Conservation (phyloP, 2,329 filamentous ascomycete genomes). For the Alternaria postmessia region DNA sequence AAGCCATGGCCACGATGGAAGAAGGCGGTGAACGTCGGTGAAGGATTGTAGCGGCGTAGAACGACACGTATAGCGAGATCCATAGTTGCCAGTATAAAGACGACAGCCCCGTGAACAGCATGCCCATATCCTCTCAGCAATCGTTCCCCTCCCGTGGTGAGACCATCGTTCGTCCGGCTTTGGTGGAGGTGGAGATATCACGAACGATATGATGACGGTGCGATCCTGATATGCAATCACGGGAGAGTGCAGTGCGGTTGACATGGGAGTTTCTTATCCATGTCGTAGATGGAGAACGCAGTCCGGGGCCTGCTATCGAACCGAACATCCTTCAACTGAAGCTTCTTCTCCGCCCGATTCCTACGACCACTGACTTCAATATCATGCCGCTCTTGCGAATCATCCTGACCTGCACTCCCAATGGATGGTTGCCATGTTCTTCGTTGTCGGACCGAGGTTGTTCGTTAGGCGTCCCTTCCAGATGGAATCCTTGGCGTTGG, state of each 20-base stretch:
- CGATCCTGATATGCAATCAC: constrained; percentile 26
- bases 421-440: not conserved
- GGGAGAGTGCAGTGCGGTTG: constrained; percentile 15
- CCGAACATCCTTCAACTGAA: constrained; percentile 13
- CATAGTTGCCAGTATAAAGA: not conserved
- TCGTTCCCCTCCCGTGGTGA: not conserved
- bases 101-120: not conserved
- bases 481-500: constrained; percentile 2
- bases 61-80: not conserved
- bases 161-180: not conserved
- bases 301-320: constrained; percentile 17
- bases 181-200: constrained; percentile 11
- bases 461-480: not conserved
- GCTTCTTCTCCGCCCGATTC: constrained; percentile 5
- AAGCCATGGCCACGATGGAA: not conserved
- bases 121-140: not conserved
- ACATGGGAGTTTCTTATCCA: constrained; percentile 21
- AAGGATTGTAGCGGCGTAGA: not conserved
- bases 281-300: constrained; percentile 16
- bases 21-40: constrained; percentile 4
- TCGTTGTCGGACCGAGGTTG: not conserved
- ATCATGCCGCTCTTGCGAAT: constrained; percentile 1
- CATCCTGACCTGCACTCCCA: not conserved
- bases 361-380: not conserved
- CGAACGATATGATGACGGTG: constrained; percentile 1